Evolutionary conservation across 106 monocot species (phyloP).

Genomic region (Dendrobium officinale): DNA sequence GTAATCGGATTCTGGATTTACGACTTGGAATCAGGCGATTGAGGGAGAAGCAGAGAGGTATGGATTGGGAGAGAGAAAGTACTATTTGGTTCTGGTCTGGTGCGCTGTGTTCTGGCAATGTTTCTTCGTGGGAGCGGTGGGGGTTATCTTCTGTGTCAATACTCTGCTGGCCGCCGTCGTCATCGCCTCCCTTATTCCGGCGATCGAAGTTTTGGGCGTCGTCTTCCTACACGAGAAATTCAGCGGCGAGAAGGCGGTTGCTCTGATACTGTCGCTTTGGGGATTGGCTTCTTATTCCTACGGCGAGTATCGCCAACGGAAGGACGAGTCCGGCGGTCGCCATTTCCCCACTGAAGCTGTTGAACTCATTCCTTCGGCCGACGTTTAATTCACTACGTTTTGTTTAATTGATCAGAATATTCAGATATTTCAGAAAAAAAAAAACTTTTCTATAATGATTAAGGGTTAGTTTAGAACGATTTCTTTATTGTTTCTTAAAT

Average conservation of each 20-base stretch:
- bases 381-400: too few species aligned
- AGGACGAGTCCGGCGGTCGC: background rate
- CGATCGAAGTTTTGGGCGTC: constrained; percentile 9
- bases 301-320: constrained; percentile 10
- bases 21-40: background rate
- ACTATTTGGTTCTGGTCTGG: background rate
- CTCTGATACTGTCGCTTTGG: constrained; percentile 23
- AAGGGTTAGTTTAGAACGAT: too few species aligned
- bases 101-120: background rate
- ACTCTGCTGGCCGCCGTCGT: constrained; percentile 20
- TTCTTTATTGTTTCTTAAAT: too few species aligned
- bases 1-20: too few species aligned
- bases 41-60: background rate
- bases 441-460: too few species aligned
- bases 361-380: background rate
- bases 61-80: constrained; percentile 2
- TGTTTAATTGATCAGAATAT: too few species aligned
- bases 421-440: too few species aligned
- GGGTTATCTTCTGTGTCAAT: constrained; percentile 17
- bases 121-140: constrained; percentile 15
- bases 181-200: constrained; percentile 15
- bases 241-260: constrained; percentile 19
- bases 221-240: constrained; percentile 23
- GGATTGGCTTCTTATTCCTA: constrained; percentile 27
- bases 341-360: background rate